Percentiles rank a stretch among this genome's conserved stretches.
phyloP scores from a whole-genome alignment of 2,329 filamentous ascomycete species.

The Fusarium sp. region DNA sequence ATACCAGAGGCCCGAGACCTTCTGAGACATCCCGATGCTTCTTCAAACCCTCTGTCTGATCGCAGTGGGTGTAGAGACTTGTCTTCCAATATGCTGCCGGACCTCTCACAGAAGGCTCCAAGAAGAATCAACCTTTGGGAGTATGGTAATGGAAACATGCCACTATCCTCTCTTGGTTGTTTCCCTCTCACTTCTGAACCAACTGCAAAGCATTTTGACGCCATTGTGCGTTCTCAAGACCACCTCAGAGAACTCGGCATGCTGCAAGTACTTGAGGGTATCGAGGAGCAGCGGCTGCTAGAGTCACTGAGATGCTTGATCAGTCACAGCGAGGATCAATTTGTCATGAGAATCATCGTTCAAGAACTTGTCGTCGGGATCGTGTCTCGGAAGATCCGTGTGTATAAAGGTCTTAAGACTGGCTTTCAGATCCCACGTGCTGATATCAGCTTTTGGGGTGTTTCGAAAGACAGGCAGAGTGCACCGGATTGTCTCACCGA shows the following conservation, averaged over 20 bases:
- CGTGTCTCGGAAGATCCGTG: background rate
- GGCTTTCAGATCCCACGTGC: background rate
- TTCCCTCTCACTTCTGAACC: constrained; percentile 30
- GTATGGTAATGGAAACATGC: constrained; percentile 14
- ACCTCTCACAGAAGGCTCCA: background rate
- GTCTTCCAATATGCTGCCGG: too few relatives aligned
- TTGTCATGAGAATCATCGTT: background rate
- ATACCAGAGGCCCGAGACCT: background rate
- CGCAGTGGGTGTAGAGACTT: background rate
- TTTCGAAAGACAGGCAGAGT: background rate
- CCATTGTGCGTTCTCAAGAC: constrained; percentile 25
- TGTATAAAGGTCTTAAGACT: constrained; percentile 11
- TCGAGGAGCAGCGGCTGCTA: constrained; percentile 24
- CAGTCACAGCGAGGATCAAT: background rate
- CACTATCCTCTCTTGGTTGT: constrained; percentile 23
- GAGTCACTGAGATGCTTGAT: constrained; percentile 11
- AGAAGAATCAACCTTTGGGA: constrained; percentile 26
- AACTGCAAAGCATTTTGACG: constrained; percentile 24
- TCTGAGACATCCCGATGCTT: background rate
- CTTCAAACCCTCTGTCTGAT: too few relatives aligned
- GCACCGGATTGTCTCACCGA: background rate
- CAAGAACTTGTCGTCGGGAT: background rate
- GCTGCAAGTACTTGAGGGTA: constrained; percentile 31
- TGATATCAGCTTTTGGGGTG: constrained; percentile 9
- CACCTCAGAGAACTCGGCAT: constrained; percentile 27